A percentile compares a stretch with the other conserved stretches of the same genome.
phyloP scores from a whole-genome alignment of 805 yeast species.

The Lachancea fermentati region DNA sequence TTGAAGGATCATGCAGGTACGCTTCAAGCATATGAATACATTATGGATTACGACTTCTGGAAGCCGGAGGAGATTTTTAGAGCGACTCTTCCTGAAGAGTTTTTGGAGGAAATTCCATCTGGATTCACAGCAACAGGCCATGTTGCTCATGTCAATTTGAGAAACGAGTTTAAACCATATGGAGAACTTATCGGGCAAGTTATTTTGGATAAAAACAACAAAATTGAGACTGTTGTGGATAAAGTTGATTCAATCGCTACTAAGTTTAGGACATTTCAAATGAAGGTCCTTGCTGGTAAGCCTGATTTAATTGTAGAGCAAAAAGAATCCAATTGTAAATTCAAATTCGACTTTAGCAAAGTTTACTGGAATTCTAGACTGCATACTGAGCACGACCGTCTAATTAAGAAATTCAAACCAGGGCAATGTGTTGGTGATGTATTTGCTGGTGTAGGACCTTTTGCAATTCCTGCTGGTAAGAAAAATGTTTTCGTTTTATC shows the following conservation, averaged over 20 bases:
- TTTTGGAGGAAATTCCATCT: slow-evolving; percentile 68
- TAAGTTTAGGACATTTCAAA: slow-evolving; percentile 82
- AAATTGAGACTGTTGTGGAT: slow-evolving; percentile 83
- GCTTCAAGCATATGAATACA: slow-evolving; percentile 48
- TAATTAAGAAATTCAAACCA: slow-evolving; percentile 52
- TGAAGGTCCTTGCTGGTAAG: slow-evolving; percentile 91
- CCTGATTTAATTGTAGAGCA: slow-evolving; percentile 66
- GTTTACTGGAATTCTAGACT: slow-evolving; percentile 97
- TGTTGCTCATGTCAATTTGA: slow-evolving; percentile 84
- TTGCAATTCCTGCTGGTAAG: slow-evolving; percentile 93
- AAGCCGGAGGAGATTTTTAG: slow-evolving; percentile 78
- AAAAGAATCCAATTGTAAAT: slow-evolving; percentile 78
- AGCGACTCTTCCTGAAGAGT: slow-evolving; percentile 68
- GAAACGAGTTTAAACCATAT: slow-evolving; percentile 79
- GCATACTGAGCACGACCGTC: slow-evolving; percentile 86
- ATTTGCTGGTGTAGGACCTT: slow-evolving; percentile 98
- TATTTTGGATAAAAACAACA: slow-evolving; percentile 73
- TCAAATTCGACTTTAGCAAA: slow-evolving; percentile 82
- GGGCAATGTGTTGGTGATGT: slow-evolving; percentile 87
- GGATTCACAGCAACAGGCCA: slow-evolving; percentile 95
- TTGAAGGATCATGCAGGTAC: slow-evolving; percentile 44
- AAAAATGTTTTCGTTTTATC: slow-evolving; percentile 77
- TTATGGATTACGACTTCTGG: slow-evolving; percentile 76
- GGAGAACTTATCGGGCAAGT: slow-evolving; percentile 82
- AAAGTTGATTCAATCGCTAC: slow-evolving; percentile 84